Base-by-base conservation (phyloP, 2,329 filamentous ascomycete genomes). In the Colletotrichum zoysiae region DNA sequence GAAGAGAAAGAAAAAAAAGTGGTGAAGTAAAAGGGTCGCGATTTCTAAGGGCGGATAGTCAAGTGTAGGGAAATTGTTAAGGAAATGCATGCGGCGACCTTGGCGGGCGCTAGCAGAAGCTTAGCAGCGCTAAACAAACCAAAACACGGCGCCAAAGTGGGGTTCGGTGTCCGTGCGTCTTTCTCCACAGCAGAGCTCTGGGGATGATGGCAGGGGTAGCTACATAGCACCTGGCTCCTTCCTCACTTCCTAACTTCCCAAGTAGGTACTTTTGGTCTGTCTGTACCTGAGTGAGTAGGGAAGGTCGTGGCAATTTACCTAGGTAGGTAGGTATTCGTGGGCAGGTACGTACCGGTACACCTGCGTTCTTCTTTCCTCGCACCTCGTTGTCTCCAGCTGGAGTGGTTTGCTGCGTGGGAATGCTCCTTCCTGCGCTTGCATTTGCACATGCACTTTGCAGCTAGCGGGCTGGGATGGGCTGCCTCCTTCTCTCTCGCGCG, bases 41-140 rank as follows among this genome's bases (percentile, higher is more conserved):
- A 55, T 71, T 70, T 69, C 53, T 71, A 44, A 71, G 69, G 69
- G 59, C 40, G 58, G 69, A 71, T 69, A 71, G 58, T 35, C 38
- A 46, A 42, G 30, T 6, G 20, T 44, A 16, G 23, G 3, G 11
- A 35, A 64, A 59, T 69, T 70, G 70, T 67, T 71, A 71, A 61
- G 61, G 70, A 20, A 51, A 38, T 60, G 40, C 48, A 69, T 71
- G 70, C 65, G 65, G 70, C 59, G 40, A 42, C 44, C 70, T 71
- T 69, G 70, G 70, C 70, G 16, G 53, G 12, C 53, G 65, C 65
- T 71, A 71, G 70, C 70, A 71, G 65, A 71, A 71, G 70, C 70
- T 71, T 71, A 71, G 70, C 70, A 71, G 65, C 70, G 30, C 59
- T 71, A 69, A 71, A 71, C 70, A 71, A 69, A 44, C 70, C 70